Base-by-base conservation (phyloP, 2,329 filamentous ascomycete genomes). In the Neopestalotiopsis clavispora region DNA sequence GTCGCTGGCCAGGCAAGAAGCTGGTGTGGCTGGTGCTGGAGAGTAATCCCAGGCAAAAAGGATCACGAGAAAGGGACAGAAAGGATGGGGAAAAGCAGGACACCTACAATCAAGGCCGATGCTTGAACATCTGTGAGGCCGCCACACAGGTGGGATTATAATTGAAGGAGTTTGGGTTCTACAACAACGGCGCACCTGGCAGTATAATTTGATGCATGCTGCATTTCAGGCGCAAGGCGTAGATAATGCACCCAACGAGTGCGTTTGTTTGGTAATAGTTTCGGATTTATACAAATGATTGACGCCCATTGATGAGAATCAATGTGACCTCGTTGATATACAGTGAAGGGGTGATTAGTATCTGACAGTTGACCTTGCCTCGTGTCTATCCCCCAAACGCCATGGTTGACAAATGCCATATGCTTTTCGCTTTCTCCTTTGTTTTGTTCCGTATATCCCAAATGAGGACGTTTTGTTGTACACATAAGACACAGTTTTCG, bases 1-100 rank as follows among this genome's bases (percentile, higher is more conserved):
- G 86, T 91, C 67, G 84, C 84, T 14, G 93, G 93, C 0, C 80
- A 82, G 63, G 85, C 90, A 68, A 87, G 95, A 70, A 94, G 92
- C 77, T 97, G 94, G 94, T 98, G 95, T 79, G 94, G 92, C 0
- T 98, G 95, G 95, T 98, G 95, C 79, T 89, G 86, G 79, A 86
- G 94, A 70, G 90, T 94, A 3, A 89, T 97, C 66, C 90, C 90
- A 0, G 86, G 90, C 2, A 78, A 80, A 56, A 83, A 81, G 71
- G 87, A 89, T 57, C 73, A 73, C 12, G 77, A 80, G 67, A 61
- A 45, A 45, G 40, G 63, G 4, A 75, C 72, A 20, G 70, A 20
- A 13, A 45, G 28, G 9, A 66, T 17, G 28, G 49, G 45, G 40
- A 57, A 38, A 20, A 66, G 63, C 30, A 58, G 42, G 9, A 17